phyloP scores from a whole-genome alignment of 345 rosid species.

The Lepidium africanum region DNA sequence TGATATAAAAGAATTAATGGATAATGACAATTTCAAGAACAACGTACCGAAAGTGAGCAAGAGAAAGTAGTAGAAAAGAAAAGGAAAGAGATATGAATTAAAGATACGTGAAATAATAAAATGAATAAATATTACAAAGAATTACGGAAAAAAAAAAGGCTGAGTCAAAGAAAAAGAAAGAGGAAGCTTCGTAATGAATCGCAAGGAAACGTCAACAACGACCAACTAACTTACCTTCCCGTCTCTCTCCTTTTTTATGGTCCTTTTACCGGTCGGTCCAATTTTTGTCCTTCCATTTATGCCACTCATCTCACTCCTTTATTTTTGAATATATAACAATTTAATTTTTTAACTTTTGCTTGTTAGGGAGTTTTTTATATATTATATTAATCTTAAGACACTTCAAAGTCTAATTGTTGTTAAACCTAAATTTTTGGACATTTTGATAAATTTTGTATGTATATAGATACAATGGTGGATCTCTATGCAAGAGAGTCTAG shows the following conservation, averaged over 20 bases:
- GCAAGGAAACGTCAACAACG: conserved; percentile 25
- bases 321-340: background rate
- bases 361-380: background rate
- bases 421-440: background rate
- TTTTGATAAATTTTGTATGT: background rate
- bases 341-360: background rate
- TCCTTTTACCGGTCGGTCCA: conserved; percentile 10
- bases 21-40: conserved; percentile 10
- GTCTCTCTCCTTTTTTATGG: background rate
- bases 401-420: background rate
- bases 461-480: too few species aligned
- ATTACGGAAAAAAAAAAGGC: background rate
- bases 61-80: conserved; percentile 6
- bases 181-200: conserved; percentile 19
- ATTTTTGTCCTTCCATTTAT: conserved; percentile 3
- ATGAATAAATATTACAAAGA: background rate
- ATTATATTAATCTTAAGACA: background rate
- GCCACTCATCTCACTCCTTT: background rate
- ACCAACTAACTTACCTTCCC: conserved; percentile 34
- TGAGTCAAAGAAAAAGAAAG: conserved; percentile 24
- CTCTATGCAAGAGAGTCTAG: too few species aligned
- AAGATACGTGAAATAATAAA: background rate
- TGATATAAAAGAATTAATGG: background rate
- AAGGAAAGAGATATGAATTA: background rate
- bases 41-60: conserved; percentile 25